These are phyloP conservation scores for Pyrenula aspistea DNA, from an alignment of 495 filamentous ascomycete species.

Conservation along the genomic window DNA sequence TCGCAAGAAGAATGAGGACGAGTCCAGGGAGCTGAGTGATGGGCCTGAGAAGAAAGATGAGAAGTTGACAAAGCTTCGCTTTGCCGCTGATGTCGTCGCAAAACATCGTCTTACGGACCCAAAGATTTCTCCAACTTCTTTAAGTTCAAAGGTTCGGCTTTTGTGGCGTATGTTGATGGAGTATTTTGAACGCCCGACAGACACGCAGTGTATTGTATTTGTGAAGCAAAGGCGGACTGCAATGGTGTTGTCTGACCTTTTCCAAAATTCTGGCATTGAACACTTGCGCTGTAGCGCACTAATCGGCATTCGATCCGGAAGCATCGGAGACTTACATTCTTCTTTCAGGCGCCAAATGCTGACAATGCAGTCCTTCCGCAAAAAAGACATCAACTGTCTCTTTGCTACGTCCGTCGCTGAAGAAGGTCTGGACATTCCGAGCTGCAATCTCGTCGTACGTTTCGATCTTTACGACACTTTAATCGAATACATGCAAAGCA, in stretches of 20 bases:
- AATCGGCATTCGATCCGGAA: conserved; percentile 42
- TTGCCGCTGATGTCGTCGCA: conserved; percentile 46
- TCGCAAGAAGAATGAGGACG: too few relatives aligned
- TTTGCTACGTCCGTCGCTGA: conserved; percentile 89
- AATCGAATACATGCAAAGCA: conserved; percentile 93
- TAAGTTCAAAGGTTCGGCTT: conserved; percentile 64
- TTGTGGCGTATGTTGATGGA: conserved; percentile 44
- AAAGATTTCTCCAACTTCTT: conserved; percentile 15
- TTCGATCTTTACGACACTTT: conserved; percentile 87
- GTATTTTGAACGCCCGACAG: conserved; percentile 41
- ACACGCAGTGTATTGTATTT: conserved; percentile 79
- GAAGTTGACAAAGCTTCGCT: conserved; percentile 40
- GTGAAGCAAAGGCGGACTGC: conserved; percentile 70
- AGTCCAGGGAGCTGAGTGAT: conserved; percentile 9
- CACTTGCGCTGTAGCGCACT: conserved; percentile 56
- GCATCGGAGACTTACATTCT: conserved; percentile 41
- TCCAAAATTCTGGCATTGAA: conserved; percentile 41
- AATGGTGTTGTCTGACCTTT: conserved; percentile 52
- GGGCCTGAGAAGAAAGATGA: conserved; percentile 28
- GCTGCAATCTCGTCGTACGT: conserved; percentile 81
- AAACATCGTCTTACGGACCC: conserved; percentile 28
- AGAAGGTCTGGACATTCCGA: conserved; percentile 91
- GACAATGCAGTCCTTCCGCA: conserved; percentile 64
- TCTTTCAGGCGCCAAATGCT: conserved; percentile 66
- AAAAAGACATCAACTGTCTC: conserved; percentile 75